Base-by-base conservation (phyloP, 139 green algal genomes). In the Deuterostichococcus epilithicus region DNA sequence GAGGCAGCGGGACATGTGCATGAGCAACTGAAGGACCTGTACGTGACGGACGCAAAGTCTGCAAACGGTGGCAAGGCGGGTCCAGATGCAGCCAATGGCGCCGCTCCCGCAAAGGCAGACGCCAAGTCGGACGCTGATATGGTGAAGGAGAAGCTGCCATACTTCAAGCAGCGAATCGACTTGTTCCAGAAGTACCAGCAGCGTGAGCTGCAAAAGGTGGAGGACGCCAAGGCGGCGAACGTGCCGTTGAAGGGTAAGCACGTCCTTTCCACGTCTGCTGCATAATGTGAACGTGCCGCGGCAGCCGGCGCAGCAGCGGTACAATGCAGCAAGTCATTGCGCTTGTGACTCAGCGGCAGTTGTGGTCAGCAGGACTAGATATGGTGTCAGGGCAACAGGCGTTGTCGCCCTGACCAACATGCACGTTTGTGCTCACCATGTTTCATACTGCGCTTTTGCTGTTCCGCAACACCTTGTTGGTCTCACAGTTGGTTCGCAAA, bases 141-240 rank as follows among this genome's bases (percentile, higher is more conserved):
- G 6, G 86, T 91, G 32, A 80, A 79, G 2, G 87, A 96, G 70
- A 86, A 90, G 42, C 66, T 76, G 63, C 85, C 84, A 0, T 99
- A 95, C 76, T 98, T 96, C 66, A 37, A 88, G 15, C 91, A 93
- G 75, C 88, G 95, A 18, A 88, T 99, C 35, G 73, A 94, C 8
- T 83, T 99, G 0, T 99, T 99, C 74, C 90, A 97, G 45, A 45
- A 91, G 58, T 96, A 91, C 73, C 76, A 83, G 37, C 76, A 78
- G n/a, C 85, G 91, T 3, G 77, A 96, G 73, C 34, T 83, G 26
- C 82, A 81, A 6, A 38, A 78, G 59, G 32, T 79, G 22, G 69
- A 70, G 0, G 80, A 74, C 5, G 90, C 90, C 4, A 87, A 86
- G 58, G 78, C 75, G 34, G 84, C 83, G 28, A 82, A 79, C 20